Conservation (phyloP, 148 eudicot species). For the Rhododendron griersonianum region DNA sequence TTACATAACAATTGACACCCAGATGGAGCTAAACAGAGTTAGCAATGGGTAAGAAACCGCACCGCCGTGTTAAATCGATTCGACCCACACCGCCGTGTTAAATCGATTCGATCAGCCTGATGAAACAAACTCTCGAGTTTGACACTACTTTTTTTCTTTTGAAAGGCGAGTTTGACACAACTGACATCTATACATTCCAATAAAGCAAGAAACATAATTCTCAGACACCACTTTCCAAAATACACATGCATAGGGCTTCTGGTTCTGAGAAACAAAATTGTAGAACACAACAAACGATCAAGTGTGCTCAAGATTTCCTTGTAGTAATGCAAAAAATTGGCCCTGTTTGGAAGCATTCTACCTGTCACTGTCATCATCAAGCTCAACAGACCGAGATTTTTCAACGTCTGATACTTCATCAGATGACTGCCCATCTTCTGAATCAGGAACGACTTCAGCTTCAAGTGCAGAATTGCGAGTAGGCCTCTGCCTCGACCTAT, state of each 20-base stretch:
- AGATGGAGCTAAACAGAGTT: not conserved
- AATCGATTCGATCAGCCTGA: not conserved
- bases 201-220: not conserved
- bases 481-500: slow-evolving; percentile 58
- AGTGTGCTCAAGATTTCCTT: not conserved
- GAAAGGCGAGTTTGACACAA: not conserved
- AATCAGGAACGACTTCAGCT: slow-evolving; percentile 41
- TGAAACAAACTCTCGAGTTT: not conserved
- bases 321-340: slow-evolving; percentile 17
- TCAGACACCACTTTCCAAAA: slow-evolving; percentile 1
- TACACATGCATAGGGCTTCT: not conserved
- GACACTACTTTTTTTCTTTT: not conserved
- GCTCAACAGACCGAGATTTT: slow-evolving; percentile 24
- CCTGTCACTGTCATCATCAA: slow-evolving; percentile 28
- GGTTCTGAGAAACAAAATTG: not conserved
- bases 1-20: not conserved
- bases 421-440: slow-evolving; percentile 46
- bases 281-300: not conserved
- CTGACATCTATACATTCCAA: slow-evolving; percentile 5
- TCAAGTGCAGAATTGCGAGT: slow-evolving; percentile 51
- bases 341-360: slow-evolving; percentile 10
- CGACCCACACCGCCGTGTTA: not conserved
- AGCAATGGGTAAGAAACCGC: not conserved
- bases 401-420: slow-evolving; percentile 17
- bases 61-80: not conserved